phyloP scores from a whole-genome alignment of 805 yeast genomes.

The Starmerella davenportii region DNA sequence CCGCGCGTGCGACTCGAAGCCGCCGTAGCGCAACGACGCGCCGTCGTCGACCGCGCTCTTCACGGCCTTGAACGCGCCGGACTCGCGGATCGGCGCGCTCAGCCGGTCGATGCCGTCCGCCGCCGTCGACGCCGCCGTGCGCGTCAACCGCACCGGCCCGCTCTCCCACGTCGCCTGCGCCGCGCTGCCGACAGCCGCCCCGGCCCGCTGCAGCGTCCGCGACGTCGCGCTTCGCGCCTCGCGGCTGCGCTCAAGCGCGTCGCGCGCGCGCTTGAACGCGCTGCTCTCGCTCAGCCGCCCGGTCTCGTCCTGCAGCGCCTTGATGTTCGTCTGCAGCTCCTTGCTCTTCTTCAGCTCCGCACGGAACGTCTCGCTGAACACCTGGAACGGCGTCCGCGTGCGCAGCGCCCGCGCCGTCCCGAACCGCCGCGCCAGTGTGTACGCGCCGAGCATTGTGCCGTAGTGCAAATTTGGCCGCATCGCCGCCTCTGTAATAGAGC shows the following conservation, averaged over 20 bases:
- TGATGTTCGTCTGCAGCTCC: constrained; percentile 81
- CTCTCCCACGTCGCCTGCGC: constrained; percentile 94
- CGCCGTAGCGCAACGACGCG: constrained; percentile 75
- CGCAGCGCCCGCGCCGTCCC: constrained; percentile 4
- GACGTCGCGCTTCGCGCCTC: constrained; percentile 48
- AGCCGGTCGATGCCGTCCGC: constrained; percentile 72
- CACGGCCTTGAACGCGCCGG: constrained; percentile 76
- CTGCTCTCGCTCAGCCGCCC: constrained; percentile 88
- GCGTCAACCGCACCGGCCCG: constrained; percentile 74
- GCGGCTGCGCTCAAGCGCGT: constrained; percentile 77
- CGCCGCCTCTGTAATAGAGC: too few species aligned
- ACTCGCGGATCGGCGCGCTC: constrained; percentile 81
- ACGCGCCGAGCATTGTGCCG: constrained; percentile 8
- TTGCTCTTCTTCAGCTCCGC: constrained; percentile 78
- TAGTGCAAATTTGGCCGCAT: too few species aligned
- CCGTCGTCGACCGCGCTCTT: constrained; percentile 83
- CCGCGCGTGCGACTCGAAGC: constrained; percentile 68
- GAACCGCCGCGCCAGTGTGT: constrained; percentile 6
- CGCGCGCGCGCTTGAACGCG: constrained; percentile 81
- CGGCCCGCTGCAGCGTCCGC: constrained; percentile 67
- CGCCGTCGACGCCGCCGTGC: constrained; percentile 62
- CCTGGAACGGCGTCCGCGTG: constrained; percentile 50
- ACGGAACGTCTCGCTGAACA: constrained; percentile 80
- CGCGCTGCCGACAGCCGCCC: constrained; percentile 79
- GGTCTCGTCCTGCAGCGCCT: constrained; percentile 88